Conservation (phyloP, 2,329 filamentous ascomycete genomes). For the Fusarium stilboides region DNA sequence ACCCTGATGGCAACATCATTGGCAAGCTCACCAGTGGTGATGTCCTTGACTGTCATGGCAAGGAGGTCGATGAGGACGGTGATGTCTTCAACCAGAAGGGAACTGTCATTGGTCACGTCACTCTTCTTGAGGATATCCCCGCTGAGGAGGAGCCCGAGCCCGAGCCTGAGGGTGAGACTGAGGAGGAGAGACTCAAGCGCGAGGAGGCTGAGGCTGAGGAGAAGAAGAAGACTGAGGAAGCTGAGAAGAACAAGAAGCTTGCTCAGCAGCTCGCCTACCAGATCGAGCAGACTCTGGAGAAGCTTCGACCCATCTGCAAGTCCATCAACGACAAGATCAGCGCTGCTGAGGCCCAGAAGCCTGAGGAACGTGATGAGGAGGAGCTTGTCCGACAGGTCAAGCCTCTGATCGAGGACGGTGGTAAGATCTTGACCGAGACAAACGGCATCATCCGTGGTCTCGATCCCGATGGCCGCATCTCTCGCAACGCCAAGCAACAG, state of each 20-base stretch:
- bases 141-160: slow-evolving; percentile 64
- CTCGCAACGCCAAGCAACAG: slow-evolving; percentile 87
- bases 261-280: slow-evolving; percentile 81
- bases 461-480: slow-evolving; percentile 89
- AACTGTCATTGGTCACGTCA: slow-evolving; percentile 76
- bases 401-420: slow-evolving; percentile 89
- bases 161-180: slow-evolving; percentile 65
- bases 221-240: slow-evolving; percentile 68
- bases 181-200: slow-evolving; percentile 51
- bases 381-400: slow-evolving; percentile 88
- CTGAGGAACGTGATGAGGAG: slow-evolving; percentile 92
- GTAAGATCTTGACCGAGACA: slow-evolving; percentile 85
- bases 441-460: slow-evolving; percentile 90
- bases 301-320: slow-evolving; percentile 87
- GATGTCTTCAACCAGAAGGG: slow-evolving; percentile 80
- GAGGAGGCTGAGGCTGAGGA: slow-evolving; percentile 59
- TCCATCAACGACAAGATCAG: slow-evolving; percentile 90
- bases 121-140: slow-evolving; percentile 73
- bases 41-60: slow-evolving; percentile 74
- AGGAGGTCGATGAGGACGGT: slow-evolving; percentile 79
- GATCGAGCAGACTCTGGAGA: slow-evolving; percentile 85
- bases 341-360: slow-evolving; percentile 82
- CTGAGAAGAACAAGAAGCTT: slow-evolving; percentile 80
- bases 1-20: slow-evolving; percentile 72
- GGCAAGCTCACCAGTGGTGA: slow-evolving; percentile 80